Evolutionary conservation across 192 early-diverging fungal genomes (phyloP).

Genomic region (Dimargaris cristalligena): DNA sequence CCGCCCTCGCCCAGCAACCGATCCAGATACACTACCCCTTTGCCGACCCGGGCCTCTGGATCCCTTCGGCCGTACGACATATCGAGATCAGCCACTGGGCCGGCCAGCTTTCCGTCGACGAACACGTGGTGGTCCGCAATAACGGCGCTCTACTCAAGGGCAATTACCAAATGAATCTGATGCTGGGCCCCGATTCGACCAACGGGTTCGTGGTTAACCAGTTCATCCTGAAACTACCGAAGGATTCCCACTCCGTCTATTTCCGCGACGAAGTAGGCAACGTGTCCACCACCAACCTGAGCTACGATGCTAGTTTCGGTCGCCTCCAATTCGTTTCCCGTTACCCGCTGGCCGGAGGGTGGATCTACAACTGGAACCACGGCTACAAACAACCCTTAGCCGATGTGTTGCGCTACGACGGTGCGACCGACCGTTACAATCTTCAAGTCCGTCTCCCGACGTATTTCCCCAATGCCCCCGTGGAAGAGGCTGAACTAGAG

Average conservation of each 20-base stretch:
- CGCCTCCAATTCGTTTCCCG: constrained; percentile 70
- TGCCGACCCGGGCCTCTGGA: constrained; percentile 35
- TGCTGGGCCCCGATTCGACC: constrained; percentile 12
- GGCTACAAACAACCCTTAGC: constrained; percentile 69
- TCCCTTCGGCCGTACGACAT: constrained; percentile 41
- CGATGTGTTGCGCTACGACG: constrained; percentile 39
- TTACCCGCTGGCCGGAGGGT: constrained; percentile 91
- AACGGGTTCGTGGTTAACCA: constrained; percentile 24
- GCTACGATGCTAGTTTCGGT: constrained; percentile 25
- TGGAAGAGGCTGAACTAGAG: constrained; percentile 45
- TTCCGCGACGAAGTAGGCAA: constrained; percentile 89
- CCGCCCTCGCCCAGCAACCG: constrained; percentile 18
- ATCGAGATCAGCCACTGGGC: constrained; percentile 77
- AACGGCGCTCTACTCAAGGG: constrained; percentile 18
- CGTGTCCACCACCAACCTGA: constrained; percentile 74
- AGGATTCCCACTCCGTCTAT: constrained; percentile 52
- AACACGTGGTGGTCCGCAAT: constrained; percentile 56
- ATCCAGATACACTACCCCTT: constrained; percentile 51
- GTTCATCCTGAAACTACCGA: constrained; percentile 38
- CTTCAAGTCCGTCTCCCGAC: constrained; percentile 58
- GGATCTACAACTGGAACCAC: constrained; percentile 92
- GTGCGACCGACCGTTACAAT: constrained; percentile 27
- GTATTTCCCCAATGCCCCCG: constrained; percentile 38
- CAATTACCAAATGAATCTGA: constrained; percentile 18
- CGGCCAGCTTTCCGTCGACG: constrained; percentile 61